These are phyloP conservation scores for Wickerhamomyces canadensis DNA, from an alignment of 805 yeast genomes.

Conservation along the genomic window DNA sequence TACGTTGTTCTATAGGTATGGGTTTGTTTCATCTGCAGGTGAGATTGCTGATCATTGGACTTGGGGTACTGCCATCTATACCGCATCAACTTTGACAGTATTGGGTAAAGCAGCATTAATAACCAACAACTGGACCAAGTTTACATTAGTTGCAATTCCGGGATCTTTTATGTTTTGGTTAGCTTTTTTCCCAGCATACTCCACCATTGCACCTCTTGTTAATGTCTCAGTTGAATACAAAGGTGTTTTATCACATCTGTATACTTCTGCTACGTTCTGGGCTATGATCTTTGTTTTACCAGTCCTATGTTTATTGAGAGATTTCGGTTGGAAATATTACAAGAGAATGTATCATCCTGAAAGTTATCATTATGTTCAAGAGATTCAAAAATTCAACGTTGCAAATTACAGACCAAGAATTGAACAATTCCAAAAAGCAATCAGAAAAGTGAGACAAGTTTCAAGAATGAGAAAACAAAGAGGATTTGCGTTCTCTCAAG, in stretches of 20 bases:
- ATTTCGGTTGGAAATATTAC: constrained; percentile 90
- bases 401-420: constrained; percentile 93
- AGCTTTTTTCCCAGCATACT: constrained; percentile 79
- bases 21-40: constrained; percentile 64
- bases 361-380: constrained; percentile 92
- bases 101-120: constrained; percentile 93
- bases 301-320: constrained; percentile 73
- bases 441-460: constrained; percentile 94
- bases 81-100: constrained; percentile 82
- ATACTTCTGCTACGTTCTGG: constrained; percentile 81
- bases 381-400: constrained; percentile 90
- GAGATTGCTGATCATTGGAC: constrained; percentile 82
- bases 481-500: constrained; percentile 97
- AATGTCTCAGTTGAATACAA: constrained; percentile 78
- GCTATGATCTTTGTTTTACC: constrained; percentile 73
- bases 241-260: constrained; percentile 73
- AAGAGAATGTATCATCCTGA: constrained; percentile 90
- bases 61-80: constrained; percentile 88
- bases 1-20: constrained; percentile 59
- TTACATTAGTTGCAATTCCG: constrained; percentile 86
- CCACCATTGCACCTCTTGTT: constrained; percentile 76
- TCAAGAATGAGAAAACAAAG: constrained; percentile 97
- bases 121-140: constrained; percentile 92
- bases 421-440: constrained; percentile 95
- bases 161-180: constrained; percentile 88